phyloP scores from a whole-genome alignment of 495 filamentous ascomycete species.

The Pseudoneurospora amorphoporcata region DNA sequence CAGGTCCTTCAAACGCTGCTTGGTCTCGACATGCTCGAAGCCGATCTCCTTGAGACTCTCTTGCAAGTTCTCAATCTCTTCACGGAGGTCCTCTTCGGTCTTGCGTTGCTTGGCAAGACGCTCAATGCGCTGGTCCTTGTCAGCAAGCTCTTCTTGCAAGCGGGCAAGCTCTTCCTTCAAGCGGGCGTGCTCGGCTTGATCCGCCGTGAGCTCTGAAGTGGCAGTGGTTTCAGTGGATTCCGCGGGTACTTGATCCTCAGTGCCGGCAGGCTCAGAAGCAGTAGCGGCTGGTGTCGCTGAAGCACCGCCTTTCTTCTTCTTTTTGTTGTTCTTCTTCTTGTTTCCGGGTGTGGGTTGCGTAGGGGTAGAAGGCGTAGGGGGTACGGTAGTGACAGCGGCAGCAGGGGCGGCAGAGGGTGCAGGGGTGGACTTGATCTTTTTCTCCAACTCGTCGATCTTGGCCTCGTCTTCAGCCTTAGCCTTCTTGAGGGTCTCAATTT shows the following conservation, averaged over 20 bases:
- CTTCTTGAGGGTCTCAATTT: conserved; percentile 28
- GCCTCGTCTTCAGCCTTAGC: conserved; percentile 22
- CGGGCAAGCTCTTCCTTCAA: conserved; percentile 13
- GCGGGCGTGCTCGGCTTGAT: conserved; percentile 7
- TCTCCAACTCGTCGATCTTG: conserved; percentile 23
- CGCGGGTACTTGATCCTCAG: conserved; percentile 19
- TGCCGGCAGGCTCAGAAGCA: conserved; percentile 9
- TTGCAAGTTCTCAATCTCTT: conserved; percentile 76
- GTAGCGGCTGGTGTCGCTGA: conserved; percentile 13
- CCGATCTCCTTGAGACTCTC: conserved; percentile 69
- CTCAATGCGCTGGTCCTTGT: conserved; percentile 64
- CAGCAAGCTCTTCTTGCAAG: conserved; percentile 51
- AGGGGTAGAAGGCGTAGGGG: conserved; percentile 6
- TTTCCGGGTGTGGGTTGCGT: conserved; percentile 18
- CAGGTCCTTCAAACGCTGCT: conserved; percentile 59
- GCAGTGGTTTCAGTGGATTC: conserved; percentile 15
- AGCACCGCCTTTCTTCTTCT: conserved; percentile 68
- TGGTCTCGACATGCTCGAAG: conserved; percentile 71
- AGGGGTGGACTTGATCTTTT: conserved; percentile 22
- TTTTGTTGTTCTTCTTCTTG: conserved; percentile 83
- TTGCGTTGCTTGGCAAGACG: conserved; percentile 54
- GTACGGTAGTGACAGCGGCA: conserved; percentile 1
- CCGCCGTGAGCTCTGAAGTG: conserved; percentile 25
- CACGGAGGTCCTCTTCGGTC: conserved; percentile 67
- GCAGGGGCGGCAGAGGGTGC: conserved; percentile 6